Percentiles rank a stretch among this genome's conserved stretches.
Evolutionary conservation across 805 yeast species (phyloP).

Genomic region (Metschnikowia similis): DNA sequence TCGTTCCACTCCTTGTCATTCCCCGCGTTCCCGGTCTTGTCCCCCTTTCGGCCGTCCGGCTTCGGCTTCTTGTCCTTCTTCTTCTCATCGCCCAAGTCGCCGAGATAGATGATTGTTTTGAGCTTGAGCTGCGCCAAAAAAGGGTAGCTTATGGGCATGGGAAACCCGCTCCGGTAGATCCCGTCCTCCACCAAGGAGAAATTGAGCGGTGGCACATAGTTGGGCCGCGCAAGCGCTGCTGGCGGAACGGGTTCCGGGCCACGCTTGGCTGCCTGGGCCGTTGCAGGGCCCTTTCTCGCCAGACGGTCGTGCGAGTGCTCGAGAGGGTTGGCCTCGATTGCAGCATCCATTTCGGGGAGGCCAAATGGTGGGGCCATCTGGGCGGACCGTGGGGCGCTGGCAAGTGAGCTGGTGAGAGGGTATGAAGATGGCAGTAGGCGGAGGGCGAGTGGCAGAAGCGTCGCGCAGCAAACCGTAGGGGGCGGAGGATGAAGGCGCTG

Average conservation of each 20-base stretch:
- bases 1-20: no score
- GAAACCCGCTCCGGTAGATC: conserved; percentile 89
- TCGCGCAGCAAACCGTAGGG: no score
- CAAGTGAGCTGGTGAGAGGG: no score
- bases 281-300: neutral
- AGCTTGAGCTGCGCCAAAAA: conserved; percentile 66
- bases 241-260: conserved; percentile 1
- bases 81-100: conserved; percentile 49
- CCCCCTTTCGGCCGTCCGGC: no score
- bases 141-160: conserved; percentile 80
- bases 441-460: no score
- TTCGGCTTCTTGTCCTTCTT: conserved; percentile 11
- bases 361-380: neutral
- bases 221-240: conserved; percentile 2
- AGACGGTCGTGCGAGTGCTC: neutral
- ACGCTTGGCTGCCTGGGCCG: neutral
- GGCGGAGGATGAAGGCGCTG: no score
- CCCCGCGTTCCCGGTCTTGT: no score
- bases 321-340: neutral
- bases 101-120: conserved; percentile 76
- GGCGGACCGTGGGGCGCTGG: no score
- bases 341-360: neutral
- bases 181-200: conserved; percentile 85
- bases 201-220: conserved; percentile 81
- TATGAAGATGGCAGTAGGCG: no score